Conservation (phyloP, 1,284 basidiomycete species). For the Marasmius fiardii region DNA sequence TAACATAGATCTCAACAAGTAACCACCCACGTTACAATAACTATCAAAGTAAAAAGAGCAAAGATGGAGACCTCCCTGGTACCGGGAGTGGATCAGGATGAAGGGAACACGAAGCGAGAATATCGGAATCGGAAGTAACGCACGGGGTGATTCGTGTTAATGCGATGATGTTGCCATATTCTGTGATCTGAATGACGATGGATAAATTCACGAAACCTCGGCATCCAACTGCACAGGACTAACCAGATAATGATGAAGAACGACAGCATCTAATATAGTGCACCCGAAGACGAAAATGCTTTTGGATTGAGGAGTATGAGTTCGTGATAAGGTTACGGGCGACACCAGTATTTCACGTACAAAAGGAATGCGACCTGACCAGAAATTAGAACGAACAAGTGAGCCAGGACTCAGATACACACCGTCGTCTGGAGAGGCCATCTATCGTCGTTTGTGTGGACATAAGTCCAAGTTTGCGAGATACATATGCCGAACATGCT, state of each 20-base stretch:
- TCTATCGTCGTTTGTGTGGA: not conserved
- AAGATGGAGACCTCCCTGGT: not conserved
- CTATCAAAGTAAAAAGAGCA: not conserved
- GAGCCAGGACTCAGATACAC: not conserved
- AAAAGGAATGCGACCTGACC: not conserved
- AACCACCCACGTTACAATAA: not conserved
- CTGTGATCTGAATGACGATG: not conserved
- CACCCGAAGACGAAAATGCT: not conserved
- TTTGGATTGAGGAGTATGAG: not conserved
- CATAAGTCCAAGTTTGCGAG: not conserved
- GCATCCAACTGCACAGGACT: no score
- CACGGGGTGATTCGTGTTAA: not conserved
- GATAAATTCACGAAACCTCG: no score
- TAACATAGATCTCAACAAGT: not conserved
- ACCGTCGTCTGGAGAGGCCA: not conserved
- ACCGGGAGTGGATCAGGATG: no score
- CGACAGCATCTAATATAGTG: not conserved
- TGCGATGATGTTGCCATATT: not conserved
- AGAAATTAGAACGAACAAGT: not conserved
- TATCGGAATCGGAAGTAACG: not conserved
- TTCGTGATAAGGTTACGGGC: no score
- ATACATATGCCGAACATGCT: constrained; percentile 1
- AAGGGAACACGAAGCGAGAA: not conserved
- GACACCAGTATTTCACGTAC: not conserved
- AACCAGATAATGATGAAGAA: not conserved